These are phyloP conservation scores for Yamadazyma mexicana DNA, from an alignment of 1,139 yeast species.

Conservation along the genomic window DNA sequence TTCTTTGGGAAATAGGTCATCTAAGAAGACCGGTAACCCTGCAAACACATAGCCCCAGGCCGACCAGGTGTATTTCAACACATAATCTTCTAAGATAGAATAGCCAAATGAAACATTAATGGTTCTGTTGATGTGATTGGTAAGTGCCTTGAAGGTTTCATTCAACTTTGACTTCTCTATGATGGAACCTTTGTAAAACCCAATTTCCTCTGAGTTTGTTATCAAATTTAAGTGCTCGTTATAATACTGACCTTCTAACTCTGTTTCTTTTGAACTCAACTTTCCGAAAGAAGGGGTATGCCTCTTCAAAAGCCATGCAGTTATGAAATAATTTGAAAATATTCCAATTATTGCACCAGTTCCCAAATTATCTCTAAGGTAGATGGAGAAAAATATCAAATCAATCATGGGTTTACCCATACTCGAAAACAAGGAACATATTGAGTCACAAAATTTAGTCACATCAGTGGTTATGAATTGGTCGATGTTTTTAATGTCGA, in stretches of 20 bases:
- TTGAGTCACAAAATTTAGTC: conserved; percentile 76
- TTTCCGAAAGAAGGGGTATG: conserved; percentile 88
- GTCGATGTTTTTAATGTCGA: conserved; percentile 50
- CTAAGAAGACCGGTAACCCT: conserved; percentile 73
- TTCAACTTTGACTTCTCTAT: conserved; percentile 71
- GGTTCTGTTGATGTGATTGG: conserved; percentile 44
- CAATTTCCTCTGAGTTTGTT: conserved; percentile 90
- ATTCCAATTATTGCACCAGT: conserved; percentile 82
- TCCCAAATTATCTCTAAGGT: conserved; percentile 82
- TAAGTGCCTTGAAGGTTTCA: conserved; percentile 57
- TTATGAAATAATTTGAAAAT: conserved; percentile 73
- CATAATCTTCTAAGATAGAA: conserved; percentile 79
- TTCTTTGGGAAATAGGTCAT: conserved; percentile 38
- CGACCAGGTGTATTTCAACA: conserved; percentile 91
- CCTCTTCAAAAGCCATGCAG: conserved; percentile 72
- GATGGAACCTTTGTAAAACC: conserved; percentile 88
- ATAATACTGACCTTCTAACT: conserved; percentile 85
- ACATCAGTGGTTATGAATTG: conserved; percentile 88
- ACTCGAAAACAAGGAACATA: conserved; percentile 81
- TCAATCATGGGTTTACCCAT: conserved; percentile 93
- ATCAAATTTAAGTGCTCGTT: conserved; percentile 84
- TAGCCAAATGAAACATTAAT: conserved; percentile 57
- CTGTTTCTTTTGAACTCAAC: conserved; percentile 69
- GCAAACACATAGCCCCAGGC: conserved; percentile 91
- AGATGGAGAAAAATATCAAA: conserved; percentile 80